Percentiles rank a stretch among this genome's conserved stretches.
These are phyloP conservation scores for Aspergillus vadensis DNA, from an alignment of 2,329 filamentous ascomycete genomes.

Conservation along the genomic window DNA sequence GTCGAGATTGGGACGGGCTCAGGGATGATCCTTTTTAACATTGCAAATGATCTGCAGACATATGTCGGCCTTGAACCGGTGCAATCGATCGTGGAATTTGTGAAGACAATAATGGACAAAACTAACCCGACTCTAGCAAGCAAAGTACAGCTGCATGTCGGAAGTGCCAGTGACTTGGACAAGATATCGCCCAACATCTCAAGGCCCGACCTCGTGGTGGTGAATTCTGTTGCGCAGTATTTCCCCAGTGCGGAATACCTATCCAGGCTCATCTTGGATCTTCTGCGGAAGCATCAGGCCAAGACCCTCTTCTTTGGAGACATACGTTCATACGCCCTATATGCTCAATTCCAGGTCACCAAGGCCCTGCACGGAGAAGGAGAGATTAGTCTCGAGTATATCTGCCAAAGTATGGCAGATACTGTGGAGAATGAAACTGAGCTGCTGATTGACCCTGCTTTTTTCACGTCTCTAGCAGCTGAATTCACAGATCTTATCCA, in stretches of 20 bases:
- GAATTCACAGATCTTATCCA: neutral
- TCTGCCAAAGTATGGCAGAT: slow-evolving; percentile 3
- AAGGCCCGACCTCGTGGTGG: neutral
- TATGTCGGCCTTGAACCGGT: slow-evolving; percentile 7
- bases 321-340: slow-evolving; percentile 6
- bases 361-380: slow-evolving; percentile 5
- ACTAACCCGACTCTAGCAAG: neutral
- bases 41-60: neutral
- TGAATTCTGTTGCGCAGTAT: slow-evolving; percentile 13
- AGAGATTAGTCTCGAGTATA: neutral
- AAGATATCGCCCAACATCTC: neutral
- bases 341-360: slow-evolving; percentile 6
- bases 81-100: slow-evolving; percentile 1
- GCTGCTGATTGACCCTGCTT: slow-evolving; percentile 2
- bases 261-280: neutral
- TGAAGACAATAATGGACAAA: neutral
- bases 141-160: slow-evolving; percentile 1
- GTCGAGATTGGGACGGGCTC: slow-evolving; percentile 6
- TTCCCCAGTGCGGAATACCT: slow-evolving; percentile 3
- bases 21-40: slow-evolving; percentile 2
- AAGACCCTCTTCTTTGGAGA: slow-evolving; percentile 8
- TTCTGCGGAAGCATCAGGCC: neutral
- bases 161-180: slow-evolving; percentile 1
- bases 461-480: neutral
- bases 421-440: slow-evolving; percentile 1